phyloP scores from a whole-genome alignment of 202 grass and related monocot species.

The Zoysia matrella region DNA sequence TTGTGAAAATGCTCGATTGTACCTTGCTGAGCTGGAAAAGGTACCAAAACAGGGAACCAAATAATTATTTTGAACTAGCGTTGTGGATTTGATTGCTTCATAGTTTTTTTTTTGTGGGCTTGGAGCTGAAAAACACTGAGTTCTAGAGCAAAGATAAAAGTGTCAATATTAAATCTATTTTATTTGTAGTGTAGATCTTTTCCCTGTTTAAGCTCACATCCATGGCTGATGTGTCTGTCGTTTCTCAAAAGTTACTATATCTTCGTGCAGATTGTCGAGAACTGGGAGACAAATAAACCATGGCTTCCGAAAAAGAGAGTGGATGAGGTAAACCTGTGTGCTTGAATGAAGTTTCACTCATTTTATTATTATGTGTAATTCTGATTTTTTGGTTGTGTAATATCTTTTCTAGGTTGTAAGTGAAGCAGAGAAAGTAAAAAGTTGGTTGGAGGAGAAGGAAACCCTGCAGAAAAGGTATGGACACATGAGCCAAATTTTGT shows the following conservation, averaged over 20 bases:
- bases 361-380: slow-evolving; percentile 8
- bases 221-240: slow-evolving; percentile 7
- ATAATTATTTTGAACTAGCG: background rate
- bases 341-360: slow-evolving; percentile 24
- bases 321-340: slow-evolving; percentile 68
- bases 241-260: slow-evolving; percentile 15
- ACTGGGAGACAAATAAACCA: slow-evolving; percentile 88
- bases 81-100: background rate
- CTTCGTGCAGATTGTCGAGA: slow-evolving; percentile 76
- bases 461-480: slow-evolving; percentile 86
- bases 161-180: background rate
- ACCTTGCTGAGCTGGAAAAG: slow-evolving; percentile 80
- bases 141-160: background rate
- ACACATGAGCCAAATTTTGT: background rate
- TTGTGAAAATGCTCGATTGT: slow-evolving; percentile 74
- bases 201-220: background rate
- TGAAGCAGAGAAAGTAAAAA: slow-evolving; percentile 74
- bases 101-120: background rate
- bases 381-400: slow-evolving; percentile 22
- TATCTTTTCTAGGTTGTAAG: slow-evolving; percentile 63
- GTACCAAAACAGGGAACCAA: slow-evolving; percentile 3
- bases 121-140: slow-evolving; percentile 1
- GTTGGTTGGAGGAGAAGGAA: slow-evolving; percentile 92
- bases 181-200: background rate
- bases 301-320: slow-evolving; percentile 90